These are phyloP conservation scores for Bretschneidera sinensis DNA, from an alignment of 345 rosid species.

Conservation along the genomic window DNA sequence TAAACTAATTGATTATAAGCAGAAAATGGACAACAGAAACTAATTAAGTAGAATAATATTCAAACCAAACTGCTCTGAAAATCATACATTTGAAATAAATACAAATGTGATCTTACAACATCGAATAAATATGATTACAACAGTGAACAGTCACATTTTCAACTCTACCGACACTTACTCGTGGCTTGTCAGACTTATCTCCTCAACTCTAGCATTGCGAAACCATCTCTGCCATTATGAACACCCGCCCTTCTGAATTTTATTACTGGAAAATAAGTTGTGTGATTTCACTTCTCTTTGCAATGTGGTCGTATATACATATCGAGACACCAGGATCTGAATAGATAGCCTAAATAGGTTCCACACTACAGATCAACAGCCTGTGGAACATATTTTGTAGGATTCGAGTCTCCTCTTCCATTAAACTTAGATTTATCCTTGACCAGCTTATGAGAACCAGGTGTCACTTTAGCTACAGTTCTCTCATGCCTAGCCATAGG, in stretches of 20 bases:
- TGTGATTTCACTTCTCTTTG: not conserved
- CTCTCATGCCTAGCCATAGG: slow-evolving; percentile 31
- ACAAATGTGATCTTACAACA: not conserved
- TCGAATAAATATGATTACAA: slow-evolving; percentile 2
- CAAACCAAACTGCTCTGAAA: slow-evolving; percentile 3
- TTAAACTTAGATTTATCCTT: slow-evolving; percentile 33
- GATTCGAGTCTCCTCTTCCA: slow-evolving; percentile 27
- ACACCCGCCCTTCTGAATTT: not conserved
- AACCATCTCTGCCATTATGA: not conserved
- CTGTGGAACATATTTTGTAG: slow-evolving; percentile 25
- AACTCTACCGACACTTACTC: too few relatives aligned
- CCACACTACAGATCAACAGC: slow-evolving; percentile 22
- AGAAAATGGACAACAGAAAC: slow-evolving; percentile 3
- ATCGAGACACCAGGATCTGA: not conserved
- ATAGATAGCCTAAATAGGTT: not conserved
- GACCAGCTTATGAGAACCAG: slow-evolving; percentile 27
- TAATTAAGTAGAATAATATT: not conserved
- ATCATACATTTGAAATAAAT: slow-evolving; percentile 11
- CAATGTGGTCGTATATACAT: slow-evolving; percentile 3
- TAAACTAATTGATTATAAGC: not conserved
- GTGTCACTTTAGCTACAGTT: slow-evolving; percentile 29
- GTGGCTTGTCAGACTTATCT: too few relatives aligned
- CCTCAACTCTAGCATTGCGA: too few relatives aligned
- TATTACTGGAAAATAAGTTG: not conserved
- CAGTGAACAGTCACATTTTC: too few relatives aligned